Evolutionary conservation across 2,329 filamentous ascomycete genomes (phyloP), one percentile per base, ranked within the genome.

Genomic region (Phoma sp.): DNA sequence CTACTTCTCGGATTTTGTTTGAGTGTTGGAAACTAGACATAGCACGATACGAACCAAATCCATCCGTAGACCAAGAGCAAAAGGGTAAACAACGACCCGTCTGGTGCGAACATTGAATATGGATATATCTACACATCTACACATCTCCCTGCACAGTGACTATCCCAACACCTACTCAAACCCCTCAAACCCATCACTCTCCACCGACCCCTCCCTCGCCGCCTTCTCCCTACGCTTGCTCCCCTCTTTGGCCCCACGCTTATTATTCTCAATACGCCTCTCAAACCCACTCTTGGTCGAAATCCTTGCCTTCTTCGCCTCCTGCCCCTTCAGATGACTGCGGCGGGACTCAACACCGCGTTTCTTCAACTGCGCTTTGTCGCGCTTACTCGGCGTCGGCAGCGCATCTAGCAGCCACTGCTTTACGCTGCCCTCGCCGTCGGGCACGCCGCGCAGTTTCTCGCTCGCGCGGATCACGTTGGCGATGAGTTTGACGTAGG

Each of bases 391-490:
- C 17, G 95, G 86, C 59, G 88, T 88, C 0, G 95, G 95, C 59
- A 99, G 80, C 2, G 91, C 88, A 71, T 96, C 90, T 5, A 98
- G 80, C 45, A 99, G 80, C 93, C 93, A 98, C 53, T 74, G 65
- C 52, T 80, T 76, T 0, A 84, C 82, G 20, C 83, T 81, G 0
- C 78, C 81, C 2, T 80, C 80, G 2, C 59, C 71, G 4, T 59
- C 70, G 0, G 42, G 42, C 7, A 75, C 73, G 0, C 77, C 78
- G 5, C 81, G 77, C 66, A 92, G 83, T 74, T 87, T 90, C 76
- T 97, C 91, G 61, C 89, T 92, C 18, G 86, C 85, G 0, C 90
- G 85, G 60, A 99, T 96, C 28, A 98, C 91, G 68, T 97, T 97
- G 28, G 93, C 95, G 23, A 99, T 90, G 59, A 87, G 91, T 78